These are phyloP conservation scores for Sporothrix luriei DNA, from an alignment of 2,329 filamentous ascomycete species.

Conservation along the genomic window DNA sequence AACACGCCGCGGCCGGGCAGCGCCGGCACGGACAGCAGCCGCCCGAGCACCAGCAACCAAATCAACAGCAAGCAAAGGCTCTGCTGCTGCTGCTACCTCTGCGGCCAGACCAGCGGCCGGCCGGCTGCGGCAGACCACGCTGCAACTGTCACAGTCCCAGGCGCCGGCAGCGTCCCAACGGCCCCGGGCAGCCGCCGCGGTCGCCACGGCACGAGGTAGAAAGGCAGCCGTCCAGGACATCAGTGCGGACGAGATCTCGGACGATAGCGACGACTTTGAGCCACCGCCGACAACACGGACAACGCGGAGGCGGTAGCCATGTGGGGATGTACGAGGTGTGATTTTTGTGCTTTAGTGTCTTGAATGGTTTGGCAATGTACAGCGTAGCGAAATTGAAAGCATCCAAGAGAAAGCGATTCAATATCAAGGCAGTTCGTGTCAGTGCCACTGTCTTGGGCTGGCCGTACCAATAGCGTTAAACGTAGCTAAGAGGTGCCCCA, in stretches of 20 bases:
- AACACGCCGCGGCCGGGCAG: slow-evolving; percentile 33
- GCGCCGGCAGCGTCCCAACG: background rate
- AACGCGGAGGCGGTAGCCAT: slow-evolving; percentile 14
- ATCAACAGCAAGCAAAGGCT: background rate
- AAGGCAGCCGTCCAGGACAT: slow-evolving; percentile 28
- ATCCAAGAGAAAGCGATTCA: background rate
- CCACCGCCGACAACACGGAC: slow-evolving; percentile 30
- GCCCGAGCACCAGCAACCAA: background rate
- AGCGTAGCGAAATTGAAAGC: background rate
- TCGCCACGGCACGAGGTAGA: background rate
- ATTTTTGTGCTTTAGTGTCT: background rate
- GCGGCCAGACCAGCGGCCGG: slow-evolving; percentile 16
- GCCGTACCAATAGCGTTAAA: background rate
- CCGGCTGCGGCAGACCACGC: slow-evolving; percentile 33
- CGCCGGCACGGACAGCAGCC: background rate
- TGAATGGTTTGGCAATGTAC: background rate
- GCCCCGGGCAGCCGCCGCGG: slow-evolving; percentile 9
- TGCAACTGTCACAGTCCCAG: slow-evolving; percentile 32
- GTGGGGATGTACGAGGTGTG: background rate
- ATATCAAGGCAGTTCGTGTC: background rate
- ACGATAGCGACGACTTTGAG: slow-evolving; percentile 37
- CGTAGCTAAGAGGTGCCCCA: background rate
- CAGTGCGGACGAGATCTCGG: slow-evolving; percentile 37
- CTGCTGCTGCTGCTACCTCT: slow-evolving; percentile 8
- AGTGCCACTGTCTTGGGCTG: background rate